Conservation (phyloP, 2,329 filamentous ascomycete genomes). For the Exserohilum rostratum region DNA sequence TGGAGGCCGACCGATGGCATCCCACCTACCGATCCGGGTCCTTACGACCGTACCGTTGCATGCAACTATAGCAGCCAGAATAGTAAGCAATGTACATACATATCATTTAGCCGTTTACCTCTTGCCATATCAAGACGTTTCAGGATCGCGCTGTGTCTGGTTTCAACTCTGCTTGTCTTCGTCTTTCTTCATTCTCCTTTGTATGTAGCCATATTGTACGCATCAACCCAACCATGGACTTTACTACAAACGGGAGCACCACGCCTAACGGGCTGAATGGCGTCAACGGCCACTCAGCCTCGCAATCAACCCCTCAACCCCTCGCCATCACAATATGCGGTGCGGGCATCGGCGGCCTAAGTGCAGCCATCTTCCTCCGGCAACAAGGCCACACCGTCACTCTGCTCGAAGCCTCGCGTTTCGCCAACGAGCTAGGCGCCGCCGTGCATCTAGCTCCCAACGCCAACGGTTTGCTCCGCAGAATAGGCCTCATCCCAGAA, state of each 20-base stretch:
- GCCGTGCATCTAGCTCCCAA: slow-evolving; percentile 70
- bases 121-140: background rate
- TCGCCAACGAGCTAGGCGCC: slow-evolving; percentile 64
- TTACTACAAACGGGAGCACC: slow-evolving; percentile 18
- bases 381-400: slow-evolving; percentile 44
- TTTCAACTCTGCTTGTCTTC: too few species aligned
- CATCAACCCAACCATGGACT: slow-evolving; percentile 28
- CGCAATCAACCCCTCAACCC: slow-evolving; percentile 28
- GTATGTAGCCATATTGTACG: too few species aligned
- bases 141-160: background rate
- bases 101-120: too few species aligned
- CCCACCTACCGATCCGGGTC: too few species aligned
- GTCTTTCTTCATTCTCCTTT: too few species aligned
- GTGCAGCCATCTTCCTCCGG: slow-evolving; percentile 60
- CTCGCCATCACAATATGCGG: slow-evolving; percentile 51
- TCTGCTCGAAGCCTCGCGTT: slow-evolving; percentile 55
- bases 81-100: too few species aligned
- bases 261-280: background rate
- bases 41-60: too few species aligned
- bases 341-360: slow-evolving; percentile 61
- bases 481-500: slow-evolving; percentile 52
- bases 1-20: background rate
- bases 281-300: background rate
- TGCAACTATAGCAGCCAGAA: too few species aligned
- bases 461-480: slow-evolving; percentile 61